A percentile compares a stretch with the other conserved stretches of the same genome.
phyloP scores from a whole-genome alignment of 1,284 basidiomycete species.

The Naganishia sp. region DNA sequence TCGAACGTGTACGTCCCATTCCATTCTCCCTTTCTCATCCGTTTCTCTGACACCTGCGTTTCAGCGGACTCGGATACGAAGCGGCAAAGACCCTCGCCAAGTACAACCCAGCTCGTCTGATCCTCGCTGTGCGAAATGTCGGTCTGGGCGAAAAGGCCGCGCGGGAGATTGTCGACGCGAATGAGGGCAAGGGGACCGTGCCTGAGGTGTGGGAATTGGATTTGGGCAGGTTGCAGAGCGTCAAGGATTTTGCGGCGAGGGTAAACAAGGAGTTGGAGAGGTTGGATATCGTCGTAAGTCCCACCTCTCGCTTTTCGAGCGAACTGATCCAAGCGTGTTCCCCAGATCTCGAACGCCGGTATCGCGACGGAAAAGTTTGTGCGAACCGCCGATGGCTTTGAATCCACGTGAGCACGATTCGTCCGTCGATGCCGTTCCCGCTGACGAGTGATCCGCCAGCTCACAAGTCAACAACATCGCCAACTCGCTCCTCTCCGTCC shows the following conservation, averaged over 20 bases:
- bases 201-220: slow-evolving; percentile 32
- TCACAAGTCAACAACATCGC: slow-evolving; percentile 32
- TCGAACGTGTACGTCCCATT: slow-evolving; percentile 26
- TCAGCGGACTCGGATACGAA: slow-evolving; percentile 32
- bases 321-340: not conserved
- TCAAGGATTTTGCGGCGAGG: slow-evolving; percentile 29
- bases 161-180: slow-evolving; percentile 24
- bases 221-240: slow-evolving; percentile 25
- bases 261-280: slow-evolving; percentile 29
- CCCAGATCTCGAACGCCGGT: slow-evolving; percentile 29
- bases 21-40: not conserved
- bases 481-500: slow-evolving; percentile 31
- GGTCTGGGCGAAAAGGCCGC: slow-evolving; percentile 29
- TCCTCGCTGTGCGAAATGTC: slow-evolving; percentile 29
- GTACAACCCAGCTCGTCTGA: slow-evolving; percentile 28
- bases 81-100: slow-evolving; percentile 19
- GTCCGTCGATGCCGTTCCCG: no score
- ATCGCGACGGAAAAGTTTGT: slow-evolving; percentile 25
- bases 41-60: not conserved
- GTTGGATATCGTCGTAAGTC: slow-evolving; percentile 31
- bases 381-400: slow-evolving; percentile 26
- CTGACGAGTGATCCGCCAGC: slow-evolving; percentile 2
- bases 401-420: slow-evolving; percentile 28
- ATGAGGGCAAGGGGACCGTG: slow-evolving; percentile 18
- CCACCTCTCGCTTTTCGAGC: not conserved